Percentiles rank a stretch among this genome's conserved stretches.
Conservation (phyloP, 164 flowering plant genomes). For the Piper betle region DNA sequence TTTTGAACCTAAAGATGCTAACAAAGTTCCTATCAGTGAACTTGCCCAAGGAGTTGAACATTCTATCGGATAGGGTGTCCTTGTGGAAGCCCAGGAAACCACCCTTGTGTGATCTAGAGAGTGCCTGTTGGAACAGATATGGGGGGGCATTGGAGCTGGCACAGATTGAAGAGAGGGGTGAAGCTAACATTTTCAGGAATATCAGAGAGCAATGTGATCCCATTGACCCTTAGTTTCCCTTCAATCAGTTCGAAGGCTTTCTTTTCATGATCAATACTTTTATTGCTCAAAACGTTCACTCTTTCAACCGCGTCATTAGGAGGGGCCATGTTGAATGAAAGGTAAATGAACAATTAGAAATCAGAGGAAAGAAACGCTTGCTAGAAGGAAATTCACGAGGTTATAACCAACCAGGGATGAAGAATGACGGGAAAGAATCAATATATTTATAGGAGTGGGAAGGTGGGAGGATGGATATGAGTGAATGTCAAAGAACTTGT, state of each 20-base stretch:
- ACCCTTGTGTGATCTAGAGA: constrained; percentile 25
- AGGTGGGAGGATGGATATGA: no score
- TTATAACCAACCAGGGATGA: no score
- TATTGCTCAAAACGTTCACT: no score
- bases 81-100: constrained; percentile 38
- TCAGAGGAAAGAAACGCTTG: no score
- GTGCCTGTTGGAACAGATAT: constrained; percentile 33
- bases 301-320: no score
- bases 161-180: constrained; percentile 18
- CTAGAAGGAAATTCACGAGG: no score
- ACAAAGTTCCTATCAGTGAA: constrained; percentile 42
- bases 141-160: constrained; percentile 31
- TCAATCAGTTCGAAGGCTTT: constrained; percentile 23
- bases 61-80: constrained; percentile 29
- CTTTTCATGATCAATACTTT: not conserved
- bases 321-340: no score
- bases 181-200: constrained; percentile 62
- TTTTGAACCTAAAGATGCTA: constrained; percentile 71
- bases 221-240: constrained; percentile 39
- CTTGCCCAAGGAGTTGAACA: constrained; percentile 50
- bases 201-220: constrained; percentile 45
- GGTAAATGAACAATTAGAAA: no score
- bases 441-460: no score
- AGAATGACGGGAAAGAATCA: no score
- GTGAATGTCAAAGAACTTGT: no score